Conservation (phyloP, 2,329 filamentous ascomycete genomes). For the Fusarium continuum region DNA sequence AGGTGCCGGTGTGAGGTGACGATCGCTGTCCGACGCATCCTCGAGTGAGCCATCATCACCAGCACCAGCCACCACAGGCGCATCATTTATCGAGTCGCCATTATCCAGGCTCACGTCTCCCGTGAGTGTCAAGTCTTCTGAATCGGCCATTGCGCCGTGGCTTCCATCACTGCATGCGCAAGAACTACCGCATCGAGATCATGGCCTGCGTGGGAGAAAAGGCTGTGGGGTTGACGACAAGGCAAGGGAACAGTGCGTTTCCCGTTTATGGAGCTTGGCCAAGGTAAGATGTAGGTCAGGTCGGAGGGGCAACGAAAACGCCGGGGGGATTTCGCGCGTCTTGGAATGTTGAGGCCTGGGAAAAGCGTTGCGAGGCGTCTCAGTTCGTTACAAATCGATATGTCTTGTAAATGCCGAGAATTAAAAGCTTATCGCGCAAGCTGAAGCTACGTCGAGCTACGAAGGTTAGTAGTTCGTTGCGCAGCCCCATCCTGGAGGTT, state of each 20-base stretch:
- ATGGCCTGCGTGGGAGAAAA: constrained; percentile 40
- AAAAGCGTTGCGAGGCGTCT: neutral
- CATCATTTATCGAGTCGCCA: constrained; percentile 50
- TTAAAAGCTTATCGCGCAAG: constrained; percentile 29
- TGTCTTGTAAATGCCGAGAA: constrained; percentile 1
- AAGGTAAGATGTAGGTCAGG: constrained; percentile 12
- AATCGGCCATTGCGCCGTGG: constrained; percentile 58
- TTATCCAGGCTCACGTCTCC: constrained; percentile 54
- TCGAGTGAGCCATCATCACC: constrained; percentile 31
- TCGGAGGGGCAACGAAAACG: constrained; percentile 31
- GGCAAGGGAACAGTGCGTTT: constrained; percentile 25
- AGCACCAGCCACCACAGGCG: constrained; percentile 22
- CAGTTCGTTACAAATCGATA: neutral
- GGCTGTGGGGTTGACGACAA: constrained; percentile 33
- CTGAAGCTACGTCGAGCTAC: constrained; percentile 41
- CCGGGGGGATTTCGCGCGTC: neutral
- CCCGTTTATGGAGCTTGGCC: constrained; percentile 38
- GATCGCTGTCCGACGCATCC: constrained; percentile 27
- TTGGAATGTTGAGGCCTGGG: neutral
- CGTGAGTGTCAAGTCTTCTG: constrained; percentile 55
- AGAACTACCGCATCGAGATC: constrained; percentile 41
- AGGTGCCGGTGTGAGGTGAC: constrained; percentile 27
- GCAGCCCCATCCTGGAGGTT: constrained; percentile 40
- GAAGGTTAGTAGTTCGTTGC: constrained; percentile 38
- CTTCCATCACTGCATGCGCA: constrained; percentile 51